Evolutionary conservation across 2,329 filamentous ascomycete genomes (phyloP).

Genomic region (Trichoderma aggressivum): DNA sequence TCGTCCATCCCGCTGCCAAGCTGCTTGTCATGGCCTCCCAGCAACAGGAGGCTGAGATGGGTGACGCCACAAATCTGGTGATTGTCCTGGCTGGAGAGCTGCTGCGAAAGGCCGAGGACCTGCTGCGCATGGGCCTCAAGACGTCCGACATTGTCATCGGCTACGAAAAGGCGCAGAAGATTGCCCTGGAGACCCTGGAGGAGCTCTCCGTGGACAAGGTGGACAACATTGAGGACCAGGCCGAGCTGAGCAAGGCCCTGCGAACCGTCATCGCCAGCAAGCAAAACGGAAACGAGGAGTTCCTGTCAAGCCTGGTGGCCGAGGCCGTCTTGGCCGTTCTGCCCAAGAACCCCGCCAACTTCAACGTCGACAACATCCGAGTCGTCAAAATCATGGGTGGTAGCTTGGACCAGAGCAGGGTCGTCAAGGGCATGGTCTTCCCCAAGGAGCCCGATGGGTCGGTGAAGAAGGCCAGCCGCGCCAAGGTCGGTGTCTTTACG

Average conservation of each 20-base stretch:
- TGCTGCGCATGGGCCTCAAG: constrained; percentile 95
- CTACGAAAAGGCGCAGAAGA: constrained; percentile 91
- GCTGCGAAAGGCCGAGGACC: constrained; percentile 93
- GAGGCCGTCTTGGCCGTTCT: constrained; percentile 83
- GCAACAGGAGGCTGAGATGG: constrained; percentile 99
- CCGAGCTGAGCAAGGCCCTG: constrained; percentile 90
- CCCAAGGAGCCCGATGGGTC: constrained; percentile 89
- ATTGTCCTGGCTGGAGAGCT: constrained; percentile 94
- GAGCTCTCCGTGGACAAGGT: constrained; percentile 90
- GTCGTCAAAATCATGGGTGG: constrained; percentile 99
- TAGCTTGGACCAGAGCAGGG: constrained; percentile 86
- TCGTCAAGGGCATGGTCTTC: constrained; percentile 98
- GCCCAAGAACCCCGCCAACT: constrained; percentile 91
- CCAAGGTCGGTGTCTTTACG: constrained; percentile 95
- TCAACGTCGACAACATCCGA: constrained; percentile 98
- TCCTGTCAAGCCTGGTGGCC: constrained; percentile 80
- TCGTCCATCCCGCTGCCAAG: constrained; percentile 97
- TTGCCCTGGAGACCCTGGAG: constrained; percentile 80
- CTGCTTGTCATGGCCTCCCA: constrained; percentile 97
- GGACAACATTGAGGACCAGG: constrained; percentile 72
- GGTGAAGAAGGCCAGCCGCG: constrained; percentile 85
- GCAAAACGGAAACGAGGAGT: constrained; percentile 89
- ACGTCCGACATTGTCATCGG: constrained; percentile 95
- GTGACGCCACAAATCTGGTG: constrained; percentile 95
- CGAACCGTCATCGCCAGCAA: constrained; percentile 95